Percentiles rank a stretch among this genome's conserved stretches.
phyloP scores from a whole-genome alignment of 2,329 filamentous ascomycete species.

The Hypoxylon sp. region DNA sequence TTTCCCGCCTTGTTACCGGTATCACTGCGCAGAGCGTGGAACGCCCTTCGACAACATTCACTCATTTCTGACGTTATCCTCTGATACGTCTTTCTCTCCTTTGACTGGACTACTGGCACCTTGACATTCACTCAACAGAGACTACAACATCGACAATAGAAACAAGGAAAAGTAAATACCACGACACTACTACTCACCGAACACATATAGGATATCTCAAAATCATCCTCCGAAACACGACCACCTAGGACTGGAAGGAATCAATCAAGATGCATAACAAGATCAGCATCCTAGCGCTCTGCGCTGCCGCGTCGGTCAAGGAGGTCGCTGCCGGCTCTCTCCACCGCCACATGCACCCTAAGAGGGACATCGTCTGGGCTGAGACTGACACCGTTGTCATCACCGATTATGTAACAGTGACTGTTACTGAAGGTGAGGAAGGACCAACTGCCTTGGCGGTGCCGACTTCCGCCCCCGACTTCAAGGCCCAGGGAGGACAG shows the following conservation, averaged over 20 bases:
- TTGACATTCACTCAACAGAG: slow-evolving; percentile 47
- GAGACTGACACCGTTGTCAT: slow-evolving; percentile 51
- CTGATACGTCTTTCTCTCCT: slow-evolving; percentile 46
- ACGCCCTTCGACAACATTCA: slow-evolving; percentile 41
- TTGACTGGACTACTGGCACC: slow-evolving; percentile 50
- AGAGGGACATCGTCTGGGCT: slow-evolving; percentile 49
- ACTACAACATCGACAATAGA: slow-evolving; percentile 24
- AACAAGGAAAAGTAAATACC: slow-evolving; percentile 18
- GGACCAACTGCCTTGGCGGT: slow-evolving; percentile 29
- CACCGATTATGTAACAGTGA: slow-evolving; percentile 51
- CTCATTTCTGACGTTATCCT: slow-evolving; percentile 46
- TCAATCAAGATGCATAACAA: slow-evolving; percentile 51
- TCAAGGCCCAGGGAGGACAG: neutral
- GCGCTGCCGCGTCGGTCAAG: slow-evolving; percentile 49
- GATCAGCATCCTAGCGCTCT: slow-evolving; percentile 50
- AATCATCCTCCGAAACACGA: slow-evolving; percentile 11
- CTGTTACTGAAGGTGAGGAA: slow-evolving; percentile 46
- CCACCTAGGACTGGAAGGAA: too few species aligned
- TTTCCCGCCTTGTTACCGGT: slow-evolving; percentile 32
- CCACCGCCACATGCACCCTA: slow-evolving; percentile 50
- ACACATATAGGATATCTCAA: slow-evolving; percentile 21
- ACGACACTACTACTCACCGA: slow-evolving; percentile 7
- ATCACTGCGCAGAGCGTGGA: slow-evolving; percentile 48
- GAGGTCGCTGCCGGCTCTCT: slow-evolving; percentile 46
- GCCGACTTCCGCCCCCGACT: slow-evolving; percentile 1